Percentiles rank a stretch among this genome's conserved stretches.
Conservation (phyloP, 2,329 filamentous ascomycete species). For the Lasiodiplodia hormozganensis region DNA sequence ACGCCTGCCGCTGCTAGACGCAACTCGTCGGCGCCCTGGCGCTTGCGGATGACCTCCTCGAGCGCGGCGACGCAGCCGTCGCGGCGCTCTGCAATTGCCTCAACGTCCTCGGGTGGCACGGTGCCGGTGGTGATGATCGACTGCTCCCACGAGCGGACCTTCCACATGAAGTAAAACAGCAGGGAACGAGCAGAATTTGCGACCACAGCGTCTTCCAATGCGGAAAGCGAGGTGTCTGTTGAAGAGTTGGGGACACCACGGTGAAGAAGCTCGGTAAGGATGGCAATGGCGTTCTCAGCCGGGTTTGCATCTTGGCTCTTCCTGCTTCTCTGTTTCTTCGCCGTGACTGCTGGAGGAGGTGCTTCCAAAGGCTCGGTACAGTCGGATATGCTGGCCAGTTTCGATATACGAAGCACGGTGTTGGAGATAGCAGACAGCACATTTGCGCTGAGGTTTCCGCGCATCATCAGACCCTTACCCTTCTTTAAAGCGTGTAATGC, state of each 20-base stretch:
- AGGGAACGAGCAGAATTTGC: constrained; percentile 76
- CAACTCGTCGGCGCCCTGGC: constrained; percentile 76
- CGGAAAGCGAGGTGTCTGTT: constrained; percentile 73
- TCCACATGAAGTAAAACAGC: constrained; percentile 97
- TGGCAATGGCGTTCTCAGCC: constrained; percentile 60
- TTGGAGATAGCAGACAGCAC: constrained; percentile 75
- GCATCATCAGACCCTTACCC: constrained; percentile 72
- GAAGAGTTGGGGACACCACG: constrained; percentile 73
- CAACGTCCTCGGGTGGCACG: constrained; percentile 66
- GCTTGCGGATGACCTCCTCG: constrained; percentile 56
- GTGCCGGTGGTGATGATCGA: constrained; percentile 47
- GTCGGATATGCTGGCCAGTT: constrained; percentile 80
- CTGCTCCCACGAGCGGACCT: constrained; percentile 63
- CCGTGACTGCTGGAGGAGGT: constrained; percentile 46
- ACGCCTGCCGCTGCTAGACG: constrained; percentile 77
- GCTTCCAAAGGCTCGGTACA: constrained; percentile 78
- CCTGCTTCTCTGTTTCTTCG: constrained; percentile 41
- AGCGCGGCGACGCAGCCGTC: constrained; percentile 60
- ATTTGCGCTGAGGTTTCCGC: constrained; percentile 71
- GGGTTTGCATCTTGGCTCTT: constrained; percentile 39
- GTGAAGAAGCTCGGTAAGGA: constrained; percentile 74
- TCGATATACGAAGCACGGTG: constrained; percentile 78
- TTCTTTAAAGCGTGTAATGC: constrained; percentile 73
- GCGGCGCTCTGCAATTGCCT: constrained; percentile 60
- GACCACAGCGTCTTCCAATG: constrained; percentile 80